These are phyloP conservation scores for Neurospora sp. DNA, from an alignment of 495 filamentous ascomycete species.

Conservation along the genomic window DNA sequence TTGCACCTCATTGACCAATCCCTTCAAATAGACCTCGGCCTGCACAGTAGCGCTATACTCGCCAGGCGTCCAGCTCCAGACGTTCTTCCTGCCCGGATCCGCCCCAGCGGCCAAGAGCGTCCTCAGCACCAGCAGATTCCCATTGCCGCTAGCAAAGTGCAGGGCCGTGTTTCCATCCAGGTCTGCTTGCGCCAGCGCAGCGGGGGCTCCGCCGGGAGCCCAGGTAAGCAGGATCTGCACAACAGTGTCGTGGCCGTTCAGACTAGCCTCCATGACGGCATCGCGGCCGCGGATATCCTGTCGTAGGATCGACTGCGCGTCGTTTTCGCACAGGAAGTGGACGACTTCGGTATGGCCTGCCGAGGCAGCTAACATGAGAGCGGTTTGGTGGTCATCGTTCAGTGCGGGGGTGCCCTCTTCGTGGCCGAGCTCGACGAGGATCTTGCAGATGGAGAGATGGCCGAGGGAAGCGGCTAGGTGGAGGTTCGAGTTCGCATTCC, in stretches of 20 bases:
- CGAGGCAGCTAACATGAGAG: constrained; percentile 52
- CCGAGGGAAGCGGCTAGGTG: constrained; percentile 65
- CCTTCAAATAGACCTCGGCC: constrained; percentile 65
- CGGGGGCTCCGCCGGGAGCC: constrained; percentile 32
- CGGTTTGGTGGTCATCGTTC: constrained; percentile 63
- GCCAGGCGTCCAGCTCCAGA: constrained; percentile 61
- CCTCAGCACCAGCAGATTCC: constrained; percentile 61
- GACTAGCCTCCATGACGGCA: constrained; percentile 46
- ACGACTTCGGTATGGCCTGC: constrained; percentile 52
- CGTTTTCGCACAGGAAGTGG: constrained; percentile 39
- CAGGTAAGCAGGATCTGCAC: constrained; percentile 50
- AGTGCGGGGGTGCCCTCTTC: constrained; percentile 49
- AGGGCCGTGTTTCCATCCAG: constrained; percentile 64
- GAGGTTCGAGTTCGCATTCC: constrained; percentile 59
- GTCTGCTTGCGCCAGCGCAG: constrained; percentile 44
- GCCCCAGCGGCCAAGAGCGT: constrained; percentile 56
- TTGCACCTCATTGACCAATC: constrained; percentile 48
- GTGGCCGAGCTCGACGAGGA: constrained; percentile 46
- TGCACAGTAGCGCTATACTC: constrained; percentile 63
- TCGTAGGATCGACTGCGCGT: constrained; percentile 34
- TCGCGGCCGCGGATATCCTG: constrained; percentile 47
- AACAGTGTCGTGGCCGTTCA: constrained; percentile 46
- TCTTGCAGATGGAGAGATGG: constrained; percentile 47
- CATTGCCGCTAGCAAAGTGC: constrained; percentile 56
- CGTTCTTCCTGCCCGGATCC: constrained; percentile 52